Conservation (phyloP, 2,329 filamentous ascomycete species). For the Aspergillus alliaceus region DNA sequence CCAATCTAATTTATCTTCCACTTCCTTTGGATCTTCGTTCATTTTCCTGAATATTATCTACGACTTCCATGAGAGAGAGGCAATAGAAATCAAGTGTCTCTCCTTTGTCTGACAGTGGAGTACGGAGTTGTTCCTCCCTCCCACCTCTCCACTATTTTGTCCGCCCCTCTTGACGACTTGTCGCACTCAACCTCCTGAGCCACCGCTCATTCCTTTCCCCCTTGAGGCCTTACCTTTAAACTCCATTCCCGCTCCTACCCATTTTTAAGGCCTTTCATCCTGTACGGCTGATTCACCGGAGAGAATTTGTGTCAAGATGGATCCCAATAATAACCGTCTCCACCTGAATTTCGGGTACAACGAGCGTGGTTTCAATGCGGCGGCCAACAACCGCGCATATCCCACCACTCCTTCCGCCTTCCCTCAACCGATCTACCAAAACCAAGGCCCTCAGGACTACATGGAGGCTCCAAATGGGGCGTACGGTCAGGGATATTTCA, state of each 20-base stretch:
- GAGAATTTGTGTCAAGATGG: conserved; percentile 48
- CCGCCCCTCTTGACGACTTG: conserved; percentile 8
- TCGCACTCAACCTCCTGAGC: conserved; percentile 22
- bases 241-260: conserved; percentile 5
- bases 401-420: conserved; percentile 94
- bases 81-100: background rate
- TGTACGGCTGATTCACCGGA: conserved; percentile 43
- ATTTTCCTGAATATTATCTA: background rate
- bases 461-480: conserved; percentile 50
- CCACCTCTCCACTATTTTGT: conserved; percentile 14
- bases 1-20: background rate
- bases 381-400: conserved; percentile 67
- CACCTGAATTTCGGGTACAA: conserved; percentile 55
- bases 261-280: conserved; percentile 7
- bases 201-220: conserved; percentile 24
- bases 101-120: background rate
- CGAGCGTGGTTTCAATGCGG: conserved; percentile 61
- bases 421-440: conserved; percentile 79
- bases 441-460: conserved; percentile 61
- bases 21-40: background rate
- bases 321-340: conserved; percentile 53
- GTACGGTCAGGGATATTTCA: conserved; percentile 58
- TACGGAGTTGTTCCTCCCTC: conserved; percentile 10
- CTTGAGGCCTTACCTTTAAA: conserved; percentile 14
- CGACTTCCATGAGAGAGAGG: background rate